Evolutionary conservation across 305 asterid species (phyloP), one percentile per base, ranked within the genome.

Genomic region (Fraxinus platypoda): DNA sequence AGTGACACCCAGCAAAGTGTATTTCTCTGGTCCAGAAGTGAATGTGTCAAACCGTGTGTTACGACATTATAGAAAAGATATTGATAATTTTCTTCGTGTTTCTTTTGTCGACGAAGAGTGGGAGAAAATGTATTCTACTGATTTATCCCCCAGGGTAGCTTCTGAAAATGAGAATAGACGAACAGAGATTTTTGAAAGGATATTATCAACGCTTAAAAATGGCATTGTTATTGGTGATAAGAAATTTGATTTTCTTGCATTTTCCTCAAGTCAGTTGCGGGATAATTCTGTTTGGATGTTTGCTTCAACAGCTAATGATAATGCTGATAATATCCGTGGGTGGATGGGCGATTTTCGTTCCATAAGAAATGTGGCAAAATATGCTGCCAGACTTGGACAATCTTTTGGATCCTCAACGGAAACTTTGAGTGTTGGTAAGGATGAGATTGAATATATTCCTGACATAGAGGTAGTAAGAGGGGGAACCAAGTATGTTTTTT

Each of bases 281-380:
- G 99, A 95, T 5, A 93, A 92, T 83, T 95, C 99, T 33, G 88
- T 86, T 13, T 95, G 99, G 99, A 95, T 95, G 99, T 94, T 95
- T 89, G 96, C 99, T 57, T 86, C 97, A 15, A 88, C 89, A 23
- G 33, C 37, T 59, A 83, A 79, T 54, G 82, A 86, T 23, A 72
- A 86, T 82, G 96, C 97, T 52, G 86, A 89, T 80, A 87, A 71
- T 43, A 95, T 94, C 38, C 90, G 99, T 81, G 64, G 6, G 37
- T 94, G 97, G 98, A 94, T 95, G 99, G 99, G 99, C 0, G 91
- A 95, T 31, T 95, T 94, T 83, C 81, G 83, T 3, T 49, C 82
- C 72, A 95, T 95, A 77, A 88, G 84, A 82, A 95, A 95, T 11
- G 97, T 95, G 78, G 97, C 98, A 0, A 95, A 94, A 84, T 95